Evolutionary conservation across 2,329 filamentous ascomycete species (phyloP).

Genomic region (Corynespora cassiicola): DNA sequence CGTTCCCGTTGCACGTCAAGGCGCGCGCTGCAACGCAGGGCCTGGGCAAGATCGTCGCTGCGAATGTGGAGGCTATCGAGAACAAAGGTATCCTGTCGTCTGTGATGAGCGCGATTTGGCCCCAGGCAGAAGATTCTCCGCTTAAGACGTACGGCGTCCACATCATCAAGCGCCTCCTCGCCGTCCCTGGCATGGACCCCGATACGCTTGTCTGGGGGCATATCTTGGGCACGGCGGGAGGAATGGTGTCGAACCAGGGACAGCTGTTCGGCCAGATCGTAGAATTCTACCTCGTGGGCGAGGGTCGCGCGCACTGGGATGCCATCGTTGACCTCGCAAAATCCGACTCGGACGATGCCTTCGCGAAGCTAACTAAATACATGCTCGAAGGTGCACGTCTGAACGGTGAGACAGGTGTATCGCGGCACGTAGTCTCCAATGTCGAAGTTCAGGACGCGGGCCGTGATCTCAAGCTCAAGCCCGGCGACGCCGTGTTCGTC

Average conservation of each 20-base stretch:
- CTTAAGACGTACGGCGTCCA: slow-evolving; percentile 62
- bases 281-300: slow-evolving; percentile 61
- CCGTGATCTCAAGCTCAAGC: slow-evolving; percentile 36
- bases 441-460: slow-evolving; percentile 42
- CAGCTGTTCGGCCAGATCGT: slow-evolving; percentile 64
- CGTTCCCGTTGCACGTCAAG: slow-evolving; percentile 59
- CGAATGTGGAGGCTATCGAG: slow-evolving; percentile 55
- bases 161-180: slow-evolving; percentile 61
- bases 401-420: slow-evolving; percentile 51
- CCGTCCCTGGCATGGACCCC: slow-evolving; percentile 52
- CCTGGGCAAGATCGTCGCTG: slow-evolving; percentile 58
- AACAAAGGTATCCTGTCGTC: slow-evolving; percentile 49
- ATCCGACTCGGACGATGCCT: slow-evolving; percentile 49
- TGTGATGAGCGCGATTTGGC: slow-evolving; percentile 50
- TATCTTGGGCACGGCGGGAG: slow-evolving; percentile 63
- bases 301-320: slow-evolving; percentile 55
- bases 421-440: slow-evolving; percentile 43
- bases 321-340: slow-evolving; percentile 57
- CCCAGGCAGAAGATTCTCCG: slow-evolving; percentile 43
- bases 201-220: slow-evolving; percentile 63
- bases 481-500: slow-evolving; percentile 50
- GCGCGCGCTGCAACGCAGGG: slow-evolving; percentile 55
- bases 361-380: slow-evolving; percentile 60
- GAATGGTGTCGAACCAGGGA: slow-evolving; percentile 62
- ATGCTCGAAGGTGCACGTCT: slow-evolving; percentile 53